These are phyloP conservation scores for Phalaenopsis hybrid DNA, from an alignment of 116 monocot species.

Conservation along the genomic window DNA sequence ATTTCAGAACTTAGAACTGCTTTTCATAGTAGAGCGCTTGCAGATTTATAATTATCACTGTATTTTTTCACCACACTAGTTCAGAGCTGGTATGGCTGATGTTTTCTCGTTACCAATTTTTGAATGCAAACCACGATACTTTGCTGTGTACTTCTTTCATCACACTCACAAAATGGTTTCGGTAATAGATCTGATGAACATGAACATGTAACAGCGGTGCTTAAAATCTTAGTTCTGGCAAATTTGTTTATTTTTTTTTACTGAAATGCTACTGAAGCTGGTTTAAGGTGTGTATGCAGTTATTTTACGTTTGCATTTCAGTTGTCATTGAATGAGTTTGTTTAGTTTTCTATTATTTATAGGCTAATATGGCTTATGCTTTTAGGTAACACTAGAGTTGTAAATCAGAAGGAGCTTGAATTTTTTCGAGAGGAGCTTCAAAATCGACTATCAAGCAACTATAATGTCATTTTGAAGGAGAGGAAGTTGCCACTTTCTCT, in stretches of 20 bases:
- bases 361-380: neutral
- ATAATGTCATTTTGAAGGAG: slow-evolving; percentile 78
- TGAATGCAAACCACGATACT: too few species aligned
- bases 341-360: neutral
- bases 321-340: neutral
- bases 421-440: slow-evolving; percentile 86
- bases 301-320: neutral
- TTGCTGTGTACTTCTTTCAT: too few species aligned
- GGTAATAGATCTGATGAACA: too few species aligned
- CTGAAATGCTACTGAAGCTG: neutral
- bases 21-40: neutral
- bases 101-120: too few species aligned
- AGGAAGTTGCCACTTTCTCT: slow-evolving; percentile 86
- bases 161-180: too few species aligned
- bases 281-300: neutral
- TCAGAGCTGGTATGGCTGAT: too few species aligned
- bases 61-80: too few species aligned
- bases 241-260: neutral
- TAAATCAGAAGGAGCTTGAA: slow-evolving; percentile 81
- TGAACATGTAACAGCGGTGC: neutral
- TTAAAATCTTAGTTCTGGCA: neutral
- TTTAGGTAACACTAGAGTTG: slow-evolving; percentile 86
- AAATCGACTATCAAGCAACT: slow-evolving; percentile 55
- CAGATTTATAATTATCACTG: too few species aligned
- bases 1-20: neutral